Percentiles rank a stretch among this genome's conserved stretches.
Evolutionary conservation across 202 grass and related monocot genomes (phyloP).

Genomic region (Panicum virgatum): DNA sequence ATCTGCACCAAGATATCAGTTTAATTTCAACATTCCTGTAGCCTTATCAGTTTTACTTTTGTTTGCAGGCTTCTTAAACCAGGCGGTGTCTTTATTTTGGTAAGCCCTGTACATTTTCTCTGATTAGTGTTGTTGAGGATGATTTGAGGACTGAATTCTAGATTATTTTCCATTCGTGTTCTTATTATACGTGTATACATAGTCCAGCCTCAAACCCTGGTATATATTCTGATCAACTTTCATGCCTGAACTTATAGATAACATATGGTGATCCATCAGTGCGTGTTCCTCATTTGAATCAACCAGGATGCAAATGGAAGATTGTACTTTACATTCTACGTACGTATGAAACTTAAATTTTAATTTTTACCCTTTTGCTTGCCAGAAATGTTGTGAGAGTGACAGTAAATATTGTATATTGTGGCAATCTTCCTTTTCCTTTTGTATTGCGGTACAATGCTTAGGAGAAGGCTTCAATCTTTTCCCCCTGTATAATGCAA

Average conservation of each 20-base stretch:
- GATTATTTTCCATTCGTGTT: neutral
- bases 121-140: neutral
- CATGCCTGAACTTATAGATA: constrained; percentile 57
- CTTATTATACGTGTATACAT: neutral
- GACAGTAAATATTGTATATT: neutral
- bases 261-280: constrained; percentile 96
- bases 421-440: neutral
- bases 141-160: neutral
- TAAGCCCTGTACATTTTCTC: constrained; percentile 38
- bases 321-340: constrained; percentile 81
- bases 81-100: constrained; percentile 90
- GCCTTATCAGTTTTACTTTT: constrained; percentile 39
- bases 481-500: neutral
- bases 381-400: constrained; percentile 14
- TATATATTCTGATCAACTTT: constrained; percentile 27
- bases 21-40: constrained; percentile 39
- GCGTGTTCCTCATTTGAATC: constrained; percentile 77
- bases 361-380: neutral
- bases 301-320: constrained; percentile 81
- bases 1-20: constrained; percentile 22
- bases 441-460: neutral
- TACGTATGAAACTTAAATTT: constrained; percentile 48
- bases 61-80: constrained; percentile 85
- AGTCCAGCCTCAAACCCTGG: neutral
- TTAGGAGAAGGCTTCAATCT: neutral